Conservation (phyloP, 2,329 filamentous ascomycete genomes). For the Anisogramma anomala region DNA sequence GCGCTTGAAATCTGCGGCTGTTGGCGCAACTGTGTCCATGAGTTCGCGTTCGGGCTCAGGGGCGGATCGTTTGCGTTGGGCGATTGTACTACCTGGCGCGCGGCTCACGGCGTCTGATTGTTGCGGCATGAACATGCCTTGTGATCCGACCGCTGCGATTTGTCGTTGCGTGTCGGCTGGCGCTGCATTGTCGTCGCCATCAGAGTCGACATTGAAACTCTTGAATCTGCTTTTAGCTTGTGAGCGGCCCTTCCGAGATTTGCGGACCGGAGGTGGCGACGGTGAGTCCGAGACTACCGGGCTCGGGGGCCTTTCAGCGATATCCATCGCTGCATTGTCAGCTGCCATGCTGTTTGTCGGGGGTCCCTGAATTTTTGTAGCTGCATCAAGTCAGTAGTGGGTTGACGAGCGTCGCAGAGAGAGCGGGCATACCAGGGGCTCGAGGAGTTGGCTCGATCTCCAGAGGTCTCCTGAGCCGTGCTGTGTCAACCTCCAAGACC, state of each 20-base stretch:
- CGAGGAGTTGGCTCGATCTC: conserved; percentile 34
- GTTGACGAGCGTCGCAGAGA: neutral
- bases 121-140: conserved; percentile 48
- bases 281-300: conserved; percentile 6
- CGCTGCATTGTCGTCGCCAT: conserved; percentile 29
- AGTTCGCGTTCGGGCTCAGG: conserved; percentile 37
- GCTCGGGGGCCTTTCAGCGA: conserved; percentile 16
- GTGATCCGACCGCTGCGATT: conserved; percentile 19
- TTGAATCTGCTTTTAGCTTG: conserved; percentile 51
- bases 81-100: conserved; percentile 12
- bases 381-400: neutral
- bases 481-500: conserved; percentile 70
- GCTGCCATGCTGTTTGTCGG: neutral
- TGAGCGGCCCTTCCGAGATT: conserved; percentile 27
- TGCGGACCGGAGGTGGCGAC: conserved; percentile 17
- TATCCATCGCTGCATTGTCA: conserved; percentile 18
- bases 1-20: conserved; percentile 67
- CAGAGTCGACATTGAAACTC: conserved; percentile 48
- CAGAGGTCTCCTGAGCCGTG: conserved; percentile 56
- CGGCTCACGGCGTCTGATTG: conserved; percentile 19
- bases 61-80: conserved; percentile 34
- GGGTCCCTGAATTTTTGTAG: neutral
- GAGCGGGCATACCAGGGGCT: conserved; percentile 14
- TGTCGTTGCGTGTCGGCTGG: conserved; percentile 1
- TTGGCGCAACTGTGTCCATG: conserved; percentile 64